phyloP scores from a whole-genome alignment of 2,329 filamentous ascomycete genomes.

The Coniochaeta ligniaria region DNA sequence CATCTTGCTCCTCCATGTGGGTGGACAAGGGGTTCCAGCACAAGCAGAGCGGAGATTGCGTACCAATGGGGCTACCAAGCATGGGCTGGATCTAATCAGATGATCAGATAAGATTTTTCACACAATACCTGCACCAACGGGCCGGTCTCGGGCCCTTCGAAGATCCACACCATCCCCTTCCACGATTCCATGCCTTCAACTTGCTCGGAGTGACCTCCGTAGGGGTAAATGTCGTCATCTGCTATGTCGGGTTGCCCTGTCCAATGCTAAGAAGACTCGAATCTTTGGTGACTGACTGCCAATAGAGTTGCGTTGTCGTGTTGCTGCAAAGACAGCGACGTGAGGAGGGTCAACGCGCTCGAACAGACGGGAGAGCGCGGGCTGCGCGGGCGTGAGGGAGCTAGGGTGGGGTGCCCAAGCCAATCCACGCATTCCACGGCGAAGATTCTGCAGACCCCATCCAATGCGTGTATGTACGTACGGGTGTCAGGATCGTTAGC shows the following conservation, averaged over 20 bases:
- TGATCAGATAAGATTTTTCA: slow-evolving; percentile 1
- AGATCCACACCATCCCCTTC: no score
- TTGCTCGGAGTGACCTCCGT: no score
- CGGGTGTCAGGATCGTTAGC: background rate
- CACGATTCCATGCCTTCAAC: no score
- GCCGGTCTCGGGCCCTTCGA: no score
- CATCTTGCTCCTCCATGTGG: background rate
- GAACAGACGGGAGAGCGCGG: background rate
- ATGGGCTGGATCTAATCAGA: background rate
- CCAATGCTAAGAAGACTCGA: no score
- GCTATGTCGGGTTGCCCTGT: no score
- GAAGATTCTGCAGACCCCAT: background rate
- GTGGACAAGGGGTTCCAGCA: background rate
- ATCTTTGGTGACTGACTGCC: no score
- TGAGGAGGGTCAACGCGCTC: no score
- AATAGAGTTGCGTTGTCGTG: no score
- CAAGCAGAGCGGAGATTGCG: background rate
- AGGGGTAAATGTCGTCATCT: background rate
- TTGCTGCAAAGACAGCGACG: no score
- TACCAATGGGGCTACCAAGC: background rate
- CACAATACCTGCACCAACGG: background rate
- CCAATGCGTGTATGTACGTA: background rate
- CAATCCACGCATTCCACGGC: background rate
- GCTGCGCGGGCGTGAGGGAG: background rate
- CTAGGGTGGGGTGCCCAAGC: background rate